A percentile compares a stretch with the other conserved stretches of the same genome.
Evolutionary conservation across 1,284 basidiomycete species (phyloP).

Genomic region (Wallemia hederae): DNA sequence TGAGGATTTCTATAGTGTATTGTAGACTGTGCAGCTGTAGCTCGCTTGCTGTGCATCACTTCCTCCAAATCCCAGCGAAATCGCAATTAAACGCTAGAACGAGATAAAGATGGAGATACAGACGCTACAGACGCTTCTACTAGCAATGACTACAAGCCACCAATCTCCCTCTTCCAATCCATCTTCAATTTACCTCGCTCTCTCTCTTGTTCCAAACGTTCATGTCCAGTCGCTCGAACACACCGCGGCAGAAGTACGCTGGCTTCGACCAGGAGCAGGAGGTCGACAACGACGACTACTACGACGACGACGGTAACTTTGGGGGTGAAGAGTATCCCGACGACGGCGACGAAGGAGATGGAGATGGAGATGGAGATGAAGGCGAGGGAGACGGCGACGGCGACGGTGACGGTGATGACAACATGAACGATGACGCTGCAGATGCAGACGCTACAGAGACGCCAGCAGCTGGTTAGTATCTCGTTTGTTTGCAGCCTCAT

Average conservation of each 20-base stretch:
- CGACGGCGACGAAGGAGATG: slow-evolving; percentile 5
- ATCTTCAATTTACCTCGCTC: background rate
- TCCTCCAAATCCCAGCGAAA: no score
- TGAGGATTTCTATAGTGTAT: no score
- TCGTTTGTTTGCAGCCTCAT: background rate
- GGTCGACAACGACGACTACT: slow-evolving; percentile 1
- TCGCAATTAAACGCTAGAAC: no score
- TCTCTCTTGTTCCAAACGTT: no score
- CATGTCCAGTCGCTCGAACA: background rate
- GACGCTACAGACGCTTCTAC: no score
- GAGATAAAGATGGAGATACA: no score
- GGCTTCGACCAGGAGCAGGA: slow-evolving; percentile 2
- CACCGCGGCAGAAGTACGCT: background rate
- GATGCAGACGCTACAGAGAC: slow-evolving; percentile 4
- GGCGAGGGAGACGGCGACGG: slow-evolving; percentile 10
- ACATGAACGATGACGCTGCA: background rate
- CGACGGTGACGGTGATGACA: background rate
- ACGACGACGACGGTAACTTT: slow-evolving; percentile 1
- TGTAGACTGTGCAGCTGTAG: no score
- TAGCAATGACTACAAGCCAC: no score
- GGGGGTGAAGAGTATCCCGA: slow-evolving; percentile 3
- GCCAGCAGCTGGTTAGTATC: background rate
- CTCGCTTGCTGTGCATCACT: no score
- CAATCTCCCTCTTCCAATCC: no score
- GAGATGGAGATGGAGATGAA: slow-evolving; percentile 4